Evolutionary conservation across 352 stramenopile genomes (phyloP).

Genomic region (Pythium brachiatum): DNA sequence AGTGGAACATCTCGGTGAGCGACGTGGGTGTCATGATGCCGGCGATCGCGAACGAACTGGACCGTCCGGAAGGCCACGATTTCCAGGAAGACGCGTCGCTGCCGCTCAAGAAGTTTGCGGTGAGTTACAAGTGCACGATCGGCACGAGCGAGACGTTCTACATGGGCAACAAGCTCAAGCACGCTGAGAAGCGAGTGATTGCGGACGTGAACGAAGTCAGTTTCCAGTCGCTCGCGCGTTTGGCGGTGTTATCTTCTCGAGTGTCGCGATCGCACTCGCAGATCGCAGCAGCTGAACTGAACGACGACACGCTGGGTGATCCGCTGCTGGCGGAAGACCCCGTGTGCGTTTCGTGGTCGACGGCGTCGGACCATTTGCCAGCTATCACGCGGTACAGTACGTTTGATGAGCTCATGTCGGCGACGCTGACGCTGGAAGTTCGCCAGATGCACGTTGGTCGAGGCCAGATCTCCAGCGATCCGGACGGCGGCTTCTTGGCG

Average conservation of each 20-base stretch:
- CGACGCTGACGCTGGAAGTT: constrained; percentile 84
- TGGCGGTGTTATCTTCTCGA: constrained; percentile 80
- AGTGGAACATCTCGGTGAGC: constrained; percentile 89
- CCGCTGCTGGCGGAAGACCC: constrained; percentile 74
- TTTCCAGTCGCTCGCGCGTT: constrained; percentile 79
- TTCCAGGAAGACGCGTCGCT: constrained; percentile 88
- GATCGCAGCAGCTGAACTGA: constrained; percentile 34
- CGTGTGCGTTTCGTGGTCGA: constrained; percentile 68
- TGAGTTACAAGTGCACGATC: constrained; percentile 90
- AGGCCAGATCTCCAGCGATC: constrained; percentile 83
- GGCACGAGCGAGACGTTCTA: constrained; percentile 86
- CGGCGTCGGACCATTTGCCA: constrained; percentile 62
- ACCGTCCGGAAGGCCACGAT: constrained; percentile 85
- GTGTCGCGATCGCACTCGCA: constrained; percentile 70
- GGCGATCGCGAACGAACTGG: constrained; percentile 84
- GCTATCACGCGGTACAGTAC: constrained; percentile 87
- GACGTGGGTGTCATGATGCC: constrained; percentile 89
- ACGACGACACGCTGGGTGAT: constrained; percentile 50
- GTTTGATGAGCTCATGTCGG: constrained; percentile 90
- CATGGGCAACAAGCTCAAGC: constrained; percentile 82
- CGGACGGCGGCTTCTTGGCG: constrained; percentile 75
- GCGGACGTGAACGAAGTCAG: constrained; percentile 84
- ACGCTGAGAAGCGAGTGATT: constrained; percentile 71
- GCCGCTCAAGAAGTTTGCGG: constrained; percentile 85
- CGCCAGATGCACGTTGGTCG: constrained; percentile 76